A percentile compares a stretch with the other conserved stretches of the same genome.
phyloP scores from a whole-genome alignment of 2,329 filamentous ascomycete species.

The Incumbomyces delicatus region DNA sequence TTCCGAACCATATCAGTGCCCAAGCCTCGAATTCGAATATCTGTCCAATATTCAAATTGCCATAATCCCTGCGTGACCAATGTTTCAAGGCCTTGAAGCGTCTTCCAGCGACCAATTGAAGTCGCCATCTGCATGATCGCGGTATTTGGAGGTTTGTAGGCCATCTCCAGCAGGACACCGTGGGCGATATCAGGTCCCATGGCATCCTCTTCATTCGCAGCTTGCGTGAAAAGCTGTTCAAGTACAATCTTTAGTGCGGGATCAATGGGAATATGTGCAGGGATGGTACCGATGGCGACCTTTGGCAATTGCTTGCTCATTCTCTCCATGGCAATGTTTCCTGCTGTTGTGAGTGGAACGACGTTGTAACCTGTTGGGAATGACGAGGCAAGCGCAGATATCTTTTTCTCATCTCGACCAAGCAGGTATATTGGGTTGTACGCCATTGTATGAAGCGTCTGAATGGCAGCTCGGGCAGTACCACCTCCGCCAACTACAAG shows the following conservation, averaged over 20 bases:
- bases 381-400: constrained; percentile 54
- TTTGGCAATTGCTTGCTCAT: constrained; percentile 41
- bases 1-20: constrained; percentile 8
- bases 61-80: constrained; percentile 75
- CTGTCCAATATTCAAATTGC: constrained; percentile 82
- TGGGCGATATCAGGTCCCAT: constrained; percentile 25
- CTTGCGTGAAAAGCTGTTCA: constrained; percentile 37
- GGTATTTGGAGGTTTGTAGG: constrained; percentile 81
- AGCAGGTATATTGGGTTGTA: constrained; percentile 81
- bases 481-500: constrained; percentile 87
- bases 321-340: constrained; percentile 29
- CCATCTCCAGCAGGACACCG: constrained; percentile 80
- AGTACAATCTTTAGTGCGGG: constrained; percentile 57
- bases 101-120: constrained; percentile 59
- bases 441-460: constrained; percentile 71
- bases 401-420: constrained; percentile 63
- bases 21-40: constrained; percentile 39
- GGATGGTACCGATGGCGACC: constrained; percentile 83
- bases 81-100: constrained; percentile 79
- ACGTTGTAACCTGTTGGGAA: constrained; percentile 66
- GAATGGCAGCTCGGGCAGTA: constrained; percentile 84
- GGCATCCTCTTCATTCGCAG: constrained; percentile 39
- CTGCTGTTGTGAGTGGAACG: constrained; percentile 47
- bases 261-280: constrained; percentile 78
- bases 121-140: constrained; percentile 75